phyloP scores from a whole-genome alignment of 2,329 filamentous ascomycete species.

The Colletotrichum sp. region DNA sequence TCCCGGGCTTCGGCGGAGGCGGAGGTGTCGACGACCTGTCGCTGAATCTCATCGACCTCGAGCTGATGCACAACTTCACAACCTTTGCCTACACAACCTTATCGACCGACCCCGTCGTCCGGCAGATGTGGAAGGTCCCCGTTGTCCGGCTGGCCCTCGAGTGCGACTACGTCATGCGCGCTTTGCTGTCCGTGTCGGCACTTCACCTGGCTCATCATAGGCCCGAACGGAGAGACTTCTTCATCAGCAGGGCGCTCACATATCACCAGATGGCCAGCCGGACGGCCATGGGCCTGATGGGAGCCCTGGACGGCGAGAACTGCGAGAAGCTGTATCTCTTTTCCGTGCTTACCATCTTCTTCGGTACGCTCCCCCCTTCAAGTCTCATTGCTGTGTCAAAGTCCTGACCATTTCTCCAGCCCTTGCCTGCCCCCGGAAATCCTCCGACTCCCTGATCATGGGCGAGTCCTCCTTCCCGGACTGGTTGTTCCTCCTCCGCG shows the following conservation, averaged over 20 bases:
- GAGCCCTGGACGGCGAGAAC: conserved; percentile 20
- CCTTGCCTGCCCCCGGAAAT: conserved; percentile 31
- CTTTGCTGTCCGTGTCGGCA: conserved; percentile 53
- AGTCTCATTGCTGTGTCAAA: background rate
- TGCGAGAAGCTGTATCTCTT: conserved; percentile 30
- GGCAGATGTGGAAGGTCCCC: conserved; percentile 50
- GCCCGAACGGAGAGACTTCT: conserved; percentile 39
- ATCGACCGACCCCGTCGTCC: conserved; percentile 41
- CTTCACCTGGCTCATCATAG: conserved; percentile 50
- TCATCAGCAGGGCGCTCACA: conserved; percentile 28
- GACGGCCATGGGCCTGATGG: conserved; percentile 22
- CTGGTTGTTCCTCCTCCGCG: conserved; percentile 34
- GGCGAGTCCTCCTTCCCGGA: conserved; percentile 30
- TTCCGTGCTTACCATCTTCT: conserved; percentile 36
- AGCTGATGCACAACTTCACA: conserved; percentile 58
- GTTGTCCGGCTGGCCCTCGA: conserved; percentile 50
- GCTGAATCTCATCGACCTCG: conserved; percentile 50
- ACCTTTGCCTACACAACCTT: conserved; percentile 53
- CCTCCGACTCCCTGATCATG: conserved; percentile 32
- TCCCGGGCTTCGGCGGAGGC: background rate
- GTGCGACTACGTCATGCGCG: conserved; percentile 53
- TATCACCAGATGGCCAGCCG: conserved; percentile 22
- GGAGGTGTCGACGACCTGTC: conserved; percentile 19
- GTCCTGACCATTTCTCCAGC: background rate
- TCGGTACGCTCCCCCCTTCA: conserved; percentile 22